Percentiles rank a stretch among this genome's conserved stretches.
These are phyloP conservation scores for Aaosphaeria arxii DNA, from an alignment of 2,329 filamentous ascomycete species.

Conservation along the genomic window DNA sequence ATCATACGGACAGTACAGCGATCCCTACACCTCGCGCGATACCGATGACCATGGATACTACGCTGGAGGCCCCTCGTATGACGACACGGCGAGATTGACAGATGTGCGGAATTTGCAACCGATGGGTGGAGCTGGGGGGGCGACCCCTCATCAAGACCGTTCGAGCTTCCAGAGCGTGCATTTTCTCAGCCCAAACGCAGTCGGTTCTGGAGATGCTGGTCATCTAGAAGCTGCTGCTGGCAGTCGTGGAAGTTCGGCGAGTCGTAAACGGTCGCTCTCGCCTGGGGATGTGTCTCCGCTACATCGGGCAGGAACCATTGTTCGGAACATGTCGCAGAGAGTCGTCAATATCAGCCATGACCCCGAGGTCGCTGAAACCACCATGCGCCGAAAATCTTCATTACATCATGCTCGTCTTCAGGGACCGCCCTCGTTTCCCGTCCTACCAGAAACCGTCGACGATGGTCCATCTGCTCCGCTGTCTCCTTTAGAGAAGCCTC, in stretches of 20 bases:
- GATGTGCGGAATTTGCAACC: slow-evolving; percentile 55
- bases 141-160: slow-evolving; percentile 46
- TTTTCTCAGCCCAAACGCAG: slow-evolving; percentile 46
- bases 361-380: slow-evolving; percentile 75
- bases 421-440: slow-evolving; percentile 50
- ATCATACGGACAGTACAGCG: slow-evolving; percentile 5
- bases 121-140: slow-evolving; percentile 47
- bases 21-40: slow-evolving; percentile 34
- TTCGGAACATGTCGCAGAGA: slow-evolving; percentile 83
- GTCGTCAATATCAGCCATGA: slow-evolving; percentile 98
- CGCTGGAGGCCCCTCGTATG: slow-evolving; percentile 46
- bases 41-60: slow-evolving; percentile 57
- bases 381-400: slow-evolving; percentile 60
- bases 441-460: slow-evolving; percentile 50
- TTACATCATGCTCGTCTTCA: slow-evolving; percentile 54
- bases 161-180: slow-evolving; percentile 54
- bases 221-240: slow-evolving; percentile 53
- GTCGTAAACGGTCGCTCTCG: slow-evolving; percentile 51
- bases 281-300: slow-evolving; percentile 46
- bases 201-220: slow-evolving; percentile 52
- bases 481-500: slow-evolving; percentile 38
- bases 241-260: slow-evolving; percentile 23
- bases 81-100: slow-evolving; percentile 61
- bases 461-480: slow-evolving; percentile 37
- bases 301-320: slow-evolving; percentile 49